Base-by-base conservation (phyloP, 2,329 filamentous ascomycete genomes). In the Whalleya microplaca region DNA sequence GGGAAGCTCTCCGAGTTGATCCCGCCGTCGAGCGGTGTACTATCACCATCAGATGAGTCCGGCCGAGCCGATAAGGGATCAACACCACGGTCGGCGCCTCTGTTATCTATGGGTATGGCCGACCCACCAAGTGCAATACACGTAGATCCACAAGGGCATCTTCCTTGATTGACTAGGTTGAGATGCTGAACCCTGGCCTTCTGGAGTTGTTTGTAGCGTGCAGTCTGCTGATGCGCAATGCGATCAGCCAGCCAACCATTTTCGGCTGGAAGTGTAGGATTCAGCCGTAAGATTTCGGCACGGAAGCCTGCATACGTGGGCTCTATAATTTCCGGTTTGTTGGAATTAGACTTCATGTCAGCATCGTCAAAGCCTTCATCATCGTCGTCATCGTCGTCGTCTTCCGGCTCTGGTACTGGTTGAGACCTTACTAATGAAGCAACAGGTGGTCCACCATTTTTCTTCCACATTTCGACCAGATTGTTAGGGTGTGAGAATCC, bases 241-340 rank as follows among this genome's bases (percentile, higher is more conserved):
- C 92, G 87, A 27, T 95, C 89, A 14, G 94, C 84, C 61, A 97
- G 79, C 72, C 86, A 87, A 29, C 67, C 75, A 65, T 83, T 80
- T 3, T 68, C 59, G 75, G n/a, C 78, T 8, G 62, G 77, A 55
- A 96, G 78, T 10, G 80, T 76, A n/a, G 91, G 91, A 67, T 96
- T 96, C 43, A 96, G 75, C 56, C 84, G 81, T 45, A 86, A 75
- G 18, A 94, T 83, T 67, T 96, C 89, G 21, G 84, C 80, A 63
- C 85, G 86, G 74, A 96, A 96, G 0, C 92, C 92, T 57, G 87
- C 83, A 21, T 87, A 75, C 18, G 85, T 92, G 1, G 92, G 90
- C 9, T 86, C 81, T 58, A 94, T 89, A 9, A 83, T 80, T 63
- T 91, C 85, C 14, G 85, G 75, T 57, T 87, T 83, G 40, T 79